Evolutionary conservation across 1,284 basidiomycete species (phyloP), one percentile per base, ranked within the genome.

Genomic region (Cystobasidium sp.): DNA sequence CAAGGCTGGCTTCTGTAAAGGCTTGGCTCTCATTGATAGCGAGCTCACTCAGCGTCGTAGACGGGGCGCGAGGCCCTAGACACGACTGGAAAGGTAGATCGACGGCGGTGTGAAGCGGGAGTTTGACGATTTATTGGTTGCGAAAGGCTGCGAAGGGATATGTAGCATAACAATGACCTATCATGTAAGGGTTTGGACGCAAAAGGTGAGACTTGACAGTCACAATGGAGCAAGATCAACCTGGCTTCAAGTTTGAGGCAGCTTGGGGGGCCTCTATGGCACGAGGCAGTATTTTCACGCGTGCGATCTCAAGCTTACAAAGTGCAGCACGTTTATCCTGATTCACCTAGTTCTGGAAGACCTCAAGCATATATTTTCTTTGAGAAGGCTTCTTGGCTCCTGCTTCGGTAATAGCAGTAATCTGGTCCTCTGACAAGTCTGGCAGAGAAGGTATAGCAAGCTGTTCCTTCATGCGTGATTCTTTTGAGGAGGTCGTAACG

Each of bases 401-500:
- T 43, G 74, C 74, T 16, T 70, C 68, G 16, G 62, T 61, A 39
- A 75, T 75, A 39, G 66, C 67, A 46, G 49, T 62, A 22, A 75
- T 39, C 43, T 75, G 59, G 12, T 67, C 75, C 1, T 12, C 62
- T 14, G 62, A 44, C 43, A 75, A 46, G 41, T 59, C 75, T 7
- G 69, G 63, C 22, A 72, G 51, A 16, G 62, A 53, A 16, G 53
- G 51, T 7, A 68, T 46, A 6, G 62, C 56, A 4, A 75, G 64
- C 58, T 75, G 75, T 41, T 75, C 75, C 41, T 59, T 67, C 68
- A 75, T 75, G 44, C 75, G 75, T 10, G 52, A 72, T 10, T 73
- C 70, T 51, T 75, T 75, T 39, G 62, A 58, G 8, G 75, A 71
- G 12, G 75, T 75, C 18, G 75, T 75, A 22, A 75, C 64, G 39